Evolutionary conservation across 2,329 filamentous ascomycete genomes (phyloP).

Genomic region (Septoria linicola): DNA sequence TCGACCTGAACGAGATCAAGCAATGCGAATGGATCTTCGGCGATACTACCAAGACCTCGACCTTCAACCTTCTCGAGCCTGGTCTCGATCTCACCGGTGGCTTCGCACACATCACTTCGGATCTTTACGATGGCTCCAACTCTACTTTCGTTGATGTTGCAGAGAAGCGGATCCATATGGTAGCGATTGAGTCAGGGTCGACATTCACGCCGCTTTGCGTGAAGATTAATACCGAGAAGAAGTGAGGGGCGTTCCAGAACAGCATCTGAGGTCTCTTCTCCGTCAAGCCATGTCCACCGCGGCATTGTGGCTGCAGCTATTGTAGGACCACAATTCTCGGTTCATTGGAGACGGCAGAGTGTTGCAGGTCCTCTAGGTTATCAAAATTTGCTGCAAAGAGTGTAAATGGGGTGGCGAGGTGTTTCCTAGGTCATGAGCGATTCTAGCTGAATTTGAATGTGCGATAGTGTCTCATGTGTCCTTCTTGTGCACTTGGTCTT

Average conservation of each 20-base stretch:
- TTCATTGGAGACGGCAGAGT: too few relatives aligned
- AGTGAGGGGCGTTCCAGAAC: background rate
- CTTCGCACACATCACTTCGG: constrained; percentile 18
- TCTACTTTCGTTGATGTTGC: constrained; percentile 6
- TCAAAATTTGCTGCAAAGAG: too few relatives aligned
- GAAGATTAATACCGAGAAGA: constrained; percentile 4
- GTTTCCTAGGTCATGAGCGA: too few relatives aligned
- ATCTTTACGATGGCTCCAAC: constrained; percentile 13
- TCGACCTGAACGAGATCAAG: constrained; percentile 7
- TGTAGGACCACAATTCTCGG: too few relatives aligned
- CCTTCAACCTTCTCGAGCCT: constrained; percentile 12
- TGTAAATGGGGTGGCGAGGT: too few relatives aligned
- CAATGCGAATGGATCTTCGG: constrained; percentile 15
- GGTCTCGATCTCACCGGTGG: constrained; percentile 4
- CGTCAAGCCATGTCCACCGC: too few relatives aligned
- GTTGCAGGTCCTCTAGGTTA: too few relatives aligned
- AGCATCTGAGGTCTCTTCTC: too few relatives aligned
- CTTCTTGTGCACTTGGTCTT: too few relatives aligned
- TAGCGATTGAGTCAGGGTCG: constrained; percentile 15
- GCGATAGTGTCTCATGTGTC: too few relatives aligned
- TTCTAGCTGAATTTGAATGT: too few relatives aligned
- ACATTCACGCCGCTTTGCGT: constrained; percentile 17
- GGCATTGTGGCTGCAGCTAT: too few relatives aligned
- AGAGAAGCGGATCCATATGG: constrained; percentile 13
- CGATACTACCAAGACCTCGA: constrained; percentile 1